phyloP scores from a whole-genome alignment of 75 land plant species.

The Larix kaempferi region DNA sequence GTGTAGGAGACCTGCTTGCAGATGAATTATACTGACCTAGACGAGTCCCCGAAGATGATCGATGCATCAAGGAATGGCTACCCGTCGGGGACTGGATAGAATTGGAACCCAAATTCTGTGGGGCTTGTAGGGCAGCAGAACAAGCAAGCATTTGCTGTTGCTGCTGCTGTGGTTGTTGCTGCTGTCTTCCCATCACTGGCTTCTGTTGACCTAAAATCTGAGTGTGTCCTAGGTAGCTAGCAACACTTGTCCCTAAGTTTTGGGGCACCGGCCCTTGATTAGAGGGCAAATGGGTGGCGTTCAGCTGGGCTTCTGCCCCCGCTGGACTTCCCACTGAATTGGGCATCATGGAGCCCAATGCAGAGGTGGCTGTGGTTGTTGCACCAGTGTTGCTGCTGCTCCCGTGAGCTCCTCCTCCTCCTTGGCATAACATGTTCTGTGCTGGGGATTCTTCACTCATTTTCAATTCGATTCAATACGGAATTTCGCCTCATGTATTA shows the following conservation, averaged over 20 bases:
- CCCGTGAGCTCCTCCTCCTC: neutral
- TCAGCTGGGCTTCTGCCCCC: slow-evolving; percentile 1
- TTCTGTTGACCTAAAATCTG: neutral
- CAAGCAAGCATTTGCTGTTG: slow-evolving; percentile 7
- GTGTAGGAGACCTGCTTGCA: neutral
- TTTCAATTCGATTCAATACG: neutral
- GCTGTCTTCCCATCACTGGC: neutral
- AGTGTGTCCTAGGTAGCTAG: neutral
- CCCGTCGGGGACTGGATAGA: slow-evolving; percentile 3
- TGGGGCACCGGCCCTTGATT: slow-evolving; percentile 1
- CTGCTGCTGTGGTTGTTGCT: slow-evolving; percentile 5
- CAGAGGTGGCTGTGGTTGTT: neutral
- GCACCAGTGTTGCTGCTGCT: too few species aligned
- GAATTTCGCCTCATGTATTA: neutral
- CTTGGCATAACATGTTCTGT: slow-evolving; percentile 4
- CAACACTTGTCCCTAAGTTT: slow-evolving; percentile 1
- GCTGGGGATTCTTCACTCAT: slow-evolving; percentile 4
- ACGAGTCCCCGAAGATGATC: neutral
- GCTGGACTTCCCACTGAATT: slow-evolving; percentile 7
- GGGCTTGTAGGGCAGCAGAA: neutral
- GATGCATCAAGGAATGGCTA: neutral
- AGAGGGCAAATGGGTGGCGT: neutral
- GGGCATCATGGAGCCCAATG: neutral
- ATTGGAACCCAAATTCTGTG: slow-evolving; percentile 2
- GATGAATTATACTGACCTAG: neutral